Evolutionary conservation across 805 yeast species (phyloP), one percentile per base, ranked within the genome.

Genomic region (Zygoascus bituminiphila): DNA sequence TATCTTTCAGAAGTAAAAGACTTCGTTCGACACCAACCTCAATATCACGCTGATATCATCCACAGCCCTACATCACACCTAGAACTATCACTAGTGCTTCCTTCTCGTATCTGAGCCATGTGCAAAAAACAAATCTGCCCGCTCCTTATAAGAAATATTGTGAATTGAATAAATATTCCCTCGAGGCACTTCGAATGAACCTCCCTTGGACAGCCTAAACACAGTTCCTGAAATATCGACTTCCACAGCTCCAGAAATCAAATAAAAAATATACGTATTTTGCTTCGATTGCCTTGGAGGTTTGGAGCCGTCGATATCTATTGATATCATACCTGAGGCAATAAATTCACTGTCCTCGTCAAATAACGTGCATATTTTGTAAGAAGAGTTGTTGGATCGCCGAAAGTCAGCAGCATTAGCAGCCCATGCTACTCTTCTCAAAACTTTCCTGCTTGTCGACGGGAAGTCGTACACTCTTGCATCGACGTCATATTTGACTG

Each of bases 161-260:
- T 72, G 73, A 54, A 88, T 74, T 15, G 83, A 77, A 63, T 86
- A 88, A 39, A 74, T 72, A 60, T 84, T 85, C 4, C 82, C 83
- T 67, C 83, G 76, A 0, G 96, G 96, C 5, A 89, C 74, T 57
- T 84, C 85, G 57, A 88, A 82, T 4, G 91, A 77, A 46, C 95
- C 83, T 1, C 95, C 95, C 48, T 73, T 69, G 0, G 77, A 72
- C 5, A 81, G 83, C 3, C 79, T 65, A 61, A 88, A 85, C 20
- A 68, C 71, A 19, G 71, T 73, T 5, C 76, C 77, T 17, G 78
- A 75, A 3, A 88, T 54, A 1, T 79, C 76, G 2, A 85, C 89
- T 57, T 85, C 86, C 7, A 86, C 61, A 2, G 74, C 56, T 0
- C 97, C 97, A 36, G 73, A 68, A 4, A 84, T 74, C 39, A 88